These are phyloP conservation scores for Phytophthora boehmeriae DNA, from an alignment of 352 stramenopile genomes.

Conservation along the genomic window DNA sequence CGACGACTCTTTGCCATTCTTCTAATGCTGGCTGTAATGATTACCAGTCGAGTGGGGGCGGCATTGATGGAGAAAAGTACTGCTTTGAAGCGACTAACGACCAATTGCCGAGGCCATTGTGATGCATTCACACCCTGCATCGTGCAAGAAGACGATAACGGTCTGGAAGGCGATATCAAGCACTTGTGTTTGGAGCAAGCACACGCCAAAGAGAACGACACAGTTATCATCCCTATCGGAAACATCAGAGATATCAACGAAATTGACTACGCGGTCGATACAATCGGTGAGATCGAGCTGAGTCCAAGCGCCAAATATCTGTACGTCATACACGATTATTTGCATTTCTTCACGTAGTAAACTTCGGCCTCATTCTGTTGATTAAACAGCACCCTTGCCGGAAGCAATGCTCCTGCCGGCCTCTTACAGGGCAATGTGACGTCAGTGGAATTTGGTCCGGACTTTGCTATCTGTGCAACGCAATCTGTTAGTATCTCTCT, in stretches of 20 bases:
- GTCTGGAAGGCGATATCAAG: not conserved
- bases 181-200: not conserved
- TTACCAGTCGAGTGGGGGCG: not conserved
- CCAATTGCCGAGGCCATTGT: slow-evolving; percentile 5
- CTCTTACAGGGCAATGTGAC: not conserved
- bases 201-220: not conserved
- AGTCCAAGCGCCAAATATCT: not conserved
- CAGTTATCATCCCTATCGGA: not conserved
- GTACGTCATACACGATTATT: slow-evolving; percentile 5
- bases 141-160: not conserved
- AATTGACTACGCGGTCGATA: not conserved
- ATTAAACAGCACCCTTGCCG: not conserved
- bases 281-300: slow-evolving; percentile 4
- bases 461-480: not conserved
- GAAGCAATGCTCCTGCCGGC: not conserved
- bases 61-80: not conserved
- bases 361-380: no score
- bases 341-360: not conserved
- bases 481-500: not conserved
- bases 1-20: no score
- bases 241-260: not conserved
- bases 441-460: not conserved
- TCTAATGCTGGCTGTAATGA: not conserved
- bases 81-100: not conserved
- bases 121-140: slow-evolving; percentile 9